These are phyloP conservation scores for Talaromyces funiculosus DNA, from an alignment of 2,329 filamentous ascomycete species.

Conservation along the genomic window DNA sequence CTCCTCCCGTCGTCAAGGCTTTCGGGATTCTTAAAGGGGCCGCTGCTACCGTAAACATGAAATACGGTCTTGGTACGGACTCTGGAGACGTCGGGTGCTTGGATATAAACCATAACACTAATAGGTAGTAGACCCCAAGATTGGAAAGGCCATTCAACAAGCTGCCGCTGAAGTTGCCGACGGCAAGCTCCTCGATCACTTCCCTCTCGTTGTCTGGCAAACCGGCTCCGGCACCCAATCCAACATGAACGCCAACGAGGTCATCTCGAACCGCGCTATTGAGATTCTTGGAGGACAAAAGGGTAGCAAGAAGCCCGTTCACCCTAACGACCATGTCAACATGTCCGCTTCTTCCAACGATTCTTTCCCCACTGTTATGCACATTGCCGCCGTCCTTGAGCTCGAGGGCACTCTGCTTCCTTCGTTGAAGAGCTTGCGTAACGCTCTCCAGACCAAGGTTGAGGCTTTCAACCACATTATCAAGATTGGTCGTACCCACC, in stretches of 20 bases:
- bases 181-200: conserved; percentile 92
- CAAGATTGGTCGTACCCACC: conserved; percentile 96
- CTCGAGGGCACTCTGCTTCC: conserved; percentile 81
- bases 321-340: conserved; percentile 99
- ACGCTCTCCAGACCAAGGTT: conserved; percentile 80
- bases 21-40: conserved; percentile 98
- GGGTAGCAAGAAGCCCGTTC: conserved; percentile 97
- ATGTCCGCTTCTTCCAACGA: conserved; percentile 98
- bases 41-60: conserved; percentile 92
- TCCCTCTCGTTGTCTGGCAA: conserved; percentile 98
- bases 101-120: conserved; percentile 14
- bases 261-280: conserved; percentile 98
- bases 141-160: conserved; percentile 90
- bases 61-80: conserved; percentile 67
- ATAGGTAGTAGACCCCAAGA: conserved; percentile 65
- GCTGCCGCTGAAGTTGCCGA: conserved; percentile 89
- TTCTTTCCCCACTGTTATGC: conserved; percentile 99
- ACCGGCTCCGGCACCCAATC: conserved; percentile 97
- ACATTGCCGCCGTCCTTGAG: conserved; percentile 94
- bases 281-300: conserved; percentile 91
- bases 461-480: conserved; percentile 90
- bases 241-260: conserved; percentile 99
- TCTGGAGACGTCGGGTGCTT: not conserved
- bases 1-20: conserved; percentile 80
- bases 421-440: conserved; percentile 71